Evolutionary conservation across 2,329 filamentous ascomycete genomes (phyloP), one percentile per base, ranked within the genome.

Genomic region (Cylindrodendrum hubeiense): DNA sequence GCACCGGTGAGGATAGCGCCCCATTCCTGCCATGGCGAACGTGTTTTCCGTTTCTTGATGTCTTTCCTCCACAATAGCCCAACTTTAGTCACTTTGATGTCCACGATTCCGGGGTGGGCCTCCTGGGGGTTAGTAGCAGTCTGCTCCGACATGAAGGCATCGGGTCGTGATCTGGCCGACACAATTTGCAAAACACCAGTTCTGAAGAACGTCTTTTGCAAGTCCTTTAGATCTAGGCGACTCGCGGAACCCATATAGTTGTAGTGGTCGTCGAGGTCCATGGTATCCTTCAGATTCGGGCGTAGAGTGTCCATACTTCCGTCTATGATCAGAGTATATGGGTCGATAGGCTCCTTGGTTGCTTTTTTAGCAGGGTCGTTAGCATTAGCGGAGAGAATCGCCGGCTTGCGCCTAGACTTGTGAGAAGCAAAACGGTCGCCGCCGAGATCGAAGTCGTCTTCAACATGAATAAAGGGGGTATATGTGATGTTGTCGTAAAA

Each of bases 401-500:
- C 37, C 37, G 87, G 87, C 74, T 88, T 90, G 75, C 92, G 91
- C 77, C 91, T 91, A 61, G 89, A 86, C 78, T 92, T 95, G 72
- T 91, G 88, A 22, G 89, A 86, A 49, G 91, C 84, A 37, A 92
- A 87, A 52, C 92, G 90, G 63, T 94, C 91, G 61, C 90, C 90
- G 72, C 92, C 93, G 65, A 93, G 85, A 77, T 95, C 93, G 28
- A 95, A 81, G 72, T 97, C 94, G 76, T 97, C 95, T 79, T 99
- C 96, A 49, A 98, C 94, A 75, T 97, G 94, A 71, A 99, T 98
- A 77, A 99, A 99, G 2, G 96, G 96, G 2, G 96, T 99, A 78
- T 99, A 99, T 63, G 92, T 93, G 71, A 99, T 97, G 77, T 99
- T 99, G 82, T 99, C 96, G 81, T 98, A 99, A 77, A 99, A 97